These are phyloP conservation scores for Westerdykella aurantiaca DNA, from an alignment of 2,329 filamentous ascomycete genomes.

Conservation along the genomic window DNA sequence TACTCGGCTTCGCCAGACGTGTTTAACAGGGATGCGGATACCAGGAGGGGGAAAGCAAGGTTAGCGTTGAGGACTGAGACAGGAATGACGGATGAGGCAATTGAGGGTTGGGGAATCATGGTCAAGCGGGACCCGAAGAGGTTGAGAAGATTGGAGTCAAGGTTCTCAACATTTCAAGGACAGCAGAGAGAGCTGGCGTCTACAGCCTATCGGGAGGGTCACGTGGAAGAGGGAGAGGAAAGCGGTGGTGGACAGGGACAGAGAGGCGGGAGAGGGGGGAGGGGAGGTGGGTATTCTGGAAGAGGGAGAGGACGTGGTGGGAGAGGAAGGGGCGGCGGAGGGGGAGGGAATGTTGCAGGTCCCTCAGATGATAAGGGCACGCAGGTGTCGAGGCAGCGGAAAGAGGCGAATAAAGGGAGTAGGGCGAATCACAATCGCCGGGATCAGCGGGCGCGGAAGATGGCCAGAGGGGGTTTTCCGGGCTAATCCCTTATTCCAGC, in stretches of 20 bases:
- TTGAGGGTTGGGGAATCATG: slow-evolving; percentile 94
- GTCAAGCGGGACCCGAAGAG: slow-evolving; percentile 65
- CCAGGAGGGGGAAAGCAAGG: slow-evolving; percentile 59
- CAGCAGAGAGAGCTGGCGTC: slow-evolving; percentile 59
- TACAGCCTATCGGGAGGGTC: slow-evolving; percentile 55
- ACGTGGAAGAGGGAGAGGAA: slow-evolving; percentile 53
- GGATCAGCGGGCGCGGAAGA: slow-evolving; percentile 60
- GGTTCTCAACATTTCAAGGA: slow-evolving; percentile 61
- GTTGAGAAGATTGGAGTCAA: slow-evolving; percentile 63
- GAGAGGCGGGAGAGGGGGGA: slow-evolving; percentile 42
- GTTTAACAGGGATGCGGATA: slow-evolving; percentile 67
- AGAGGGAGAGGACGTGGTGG: slow-evolving; percentile 33
- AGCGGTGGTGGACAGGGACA: slow-evolving; percentile 37
- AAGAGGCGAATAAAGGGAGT: slow-evolving; percentile 76
- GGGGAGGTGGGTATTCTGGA: slow-evolving; percentile 38
- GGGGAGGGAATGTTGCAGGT: slow-evolving; percentile 56
- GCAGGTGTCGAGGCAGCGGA: slow-evolving; percentile 63
- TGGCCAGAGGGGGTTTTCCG: slow-evolving; percentile 52
- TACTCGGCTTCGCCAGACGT: slow-evolving; percentile 60
- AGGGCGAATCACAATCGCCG: slow-evolving; percentile 82
- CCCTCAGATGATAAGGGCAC: slow-evolving; percentile 65
- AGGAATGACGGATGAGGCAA: slow-evolving; percentile 84
- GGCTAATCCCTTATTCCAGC: slow-evolving; percentile 12
- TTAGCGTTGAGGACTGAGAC: slow-evolving; percentile 65
- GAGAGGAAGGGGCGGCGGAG: slow-evolving; percentile 29